These are phyloP conservation scores for Saccharomycopsis fermentans DNA, from an alignment of 805 yeast genomes.

Conservation along the genomic window DNA sequence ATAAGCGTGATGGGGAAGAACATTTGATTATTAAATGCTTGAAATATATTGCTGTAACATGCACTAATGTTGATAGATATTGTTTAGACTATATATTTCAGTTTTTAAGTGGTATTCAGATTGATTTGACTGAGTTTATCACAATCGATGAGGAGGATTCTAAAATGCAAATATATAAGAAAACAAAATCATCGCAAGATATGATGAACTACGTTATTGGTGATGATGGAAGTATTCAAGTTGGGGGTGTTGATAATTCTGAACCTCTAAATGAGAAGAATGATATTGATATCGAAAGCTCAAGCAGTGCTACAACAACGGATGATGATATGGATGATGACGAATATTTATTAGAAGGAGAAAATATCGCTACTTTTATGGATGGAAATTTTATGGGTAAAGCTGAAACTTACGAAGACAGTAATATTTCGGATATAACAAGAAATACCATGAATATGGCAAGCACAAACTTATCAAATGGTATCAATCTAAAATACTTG, in stretches of 20 bases:
- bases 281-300: constrained; percentile 3
- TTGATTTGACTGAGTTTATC: constrained; percentile 33
- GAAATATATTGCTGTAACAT: constrained; percentile 44
- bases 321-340: constrained; percentile 8
- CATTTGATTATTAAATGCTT: constrained; percentile 43
- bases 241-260: background rate
- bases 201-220: background rate
- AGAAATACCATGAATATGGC: background rate
- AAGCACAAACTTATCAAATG: background rate
- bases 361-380: background rate
- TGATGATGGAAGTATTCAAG: background rate
- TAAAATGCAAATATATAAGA: background rate
- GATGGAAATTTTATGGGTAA: background rate
- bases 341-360: constrained; percentile 17
- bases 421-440: background rate
- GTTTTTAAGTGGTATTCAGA: constrained; percentile 66
- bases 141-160: constrained; percentile 20
- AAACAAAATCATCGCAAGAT: background rate
- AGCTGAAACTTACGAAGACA: background rate
- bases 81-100: constrained; percentile 55
- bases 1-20: constrained; percentile 36
- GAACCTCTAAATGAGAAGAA: background rate
- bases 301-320: background rate
- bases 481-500: background rate
- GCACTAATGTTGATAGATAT: constrained; percentile 46